Evolutionary conservation across 148 eudicot genomes (phyloP).

Genomic region (Rheum nobile): DNA sequence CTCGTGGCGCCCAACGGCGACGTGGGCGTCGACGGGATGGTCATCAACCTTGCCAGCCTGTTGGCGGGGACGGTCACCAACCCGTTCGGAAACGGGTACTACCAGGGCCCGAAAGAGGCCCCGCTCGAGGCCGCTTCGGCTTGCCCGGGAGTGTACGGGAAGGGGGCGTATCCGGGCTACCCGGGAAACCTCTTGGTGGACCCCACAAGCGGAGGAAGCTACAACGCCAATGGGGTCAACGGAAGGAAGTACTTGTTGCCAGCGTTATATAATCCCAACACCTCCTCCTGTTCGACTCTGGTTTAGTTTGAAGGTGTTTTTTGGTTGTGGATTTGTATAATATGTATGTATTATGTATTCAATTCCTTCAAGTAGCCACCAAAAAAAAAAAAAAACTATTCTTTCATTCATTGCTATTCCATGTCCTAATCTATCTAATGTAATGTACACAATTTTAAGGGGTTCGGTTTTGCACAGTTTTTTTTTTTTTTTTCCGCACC

Average conservation of each 20-base stretch:
- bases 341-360: neutral
- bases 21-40: slow-evolving; percentile 52
- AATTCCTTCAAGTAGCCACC: no score
- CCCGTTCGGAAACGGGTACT: slow-evolving; percentile 49
- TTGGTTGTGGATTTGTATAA: neutral
- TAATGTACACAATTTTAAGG: no score
- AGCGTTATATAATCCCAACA: slow-evolving; percentile 37
- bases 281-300: slow-evolving; percentile 34
- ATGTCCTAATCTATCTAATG: no score
- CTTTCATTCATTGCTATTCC: no score
- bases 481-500: no score
- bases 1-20: slow-evolving; percentile 41
- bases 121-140: slow-evolving; percentile 46
- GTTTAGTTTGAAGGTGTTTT: slow-evolving; percentile 8
- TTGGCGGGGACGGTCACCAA: slow-evolving; percentile 42
- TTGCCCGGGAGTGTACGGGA: slow-evolving; percentile 39
- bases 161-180: slow-evolving; percentile 53
- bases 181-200: slow-evolving; percentile 45
- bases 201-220: slow-evolving; percentile 20
- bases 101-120: slow-evolving; percentile 38
- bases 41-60: slow-evolving; percentile 33
- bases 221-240: no score
- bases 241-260: slow-evolving; percentile 48
- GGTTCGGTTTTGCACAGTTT: no score
- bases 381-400: no score